Evolutionary conservation across 495 filamentous ascomycete genomes (phyloP), one percentile per base, ranked within the genome.

Genomic region (Podospora pseudopauciseta): DNA sequence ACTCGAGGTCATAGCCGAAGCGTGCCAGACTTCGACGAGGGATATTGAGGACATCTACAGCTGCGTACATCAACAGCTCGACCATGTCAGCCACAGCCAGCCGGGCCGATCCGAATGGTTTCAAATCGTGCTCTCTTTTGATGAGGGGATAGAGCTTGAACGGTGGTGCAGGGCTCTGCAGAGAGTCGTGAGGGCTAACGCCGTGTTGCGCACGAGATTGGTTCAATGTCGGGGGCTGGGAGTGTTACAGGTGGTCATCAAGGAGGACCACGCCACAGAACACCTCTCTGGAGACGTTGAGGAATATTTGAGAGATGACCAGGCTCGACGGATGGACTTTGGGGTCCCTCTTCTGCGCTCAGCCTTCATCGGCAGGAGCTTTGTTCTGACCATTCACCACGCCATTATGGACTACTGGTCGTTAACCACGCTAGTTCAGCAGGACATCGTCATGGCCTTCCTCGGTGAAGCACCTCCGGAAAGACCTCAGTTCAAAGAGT

Each of bases 331-430:
- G 3, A 19, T 58, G 55, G 23, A 19, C n/a, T 58, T 20, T 26
- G 55, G 55, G 13, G 55, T 20, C 16, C n/a, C 55, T 26, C 55
- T 58, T 26, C 11, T 58, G 16, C 55, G 55, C 3, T 58, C 55
- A 3, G 55, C 55, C n/a, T 20, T 58, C 23, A 26, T 58, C n/a
- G 55, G 3, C 23, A 58, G 55, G 11, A 58, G 23, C 55, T 58
- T 58, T 20, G 55, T 58, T 19, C n/a, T 58, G 55, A 20, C 55
- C 55, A 58, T 58, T 26, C 55, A 58, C 18, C 55, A 58, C 23
- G 55, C 55, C 55, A 58, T 58, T n/a, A 58, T 58, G 55, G 55
- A 58, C 23, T 58, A 58, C 55, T 58, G 55, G 55, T 58, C 55
- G n/a, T 7, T 58, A 9, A 58, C 55, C n/a, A 58, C 55, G 18